Conservation (phyloP, 2,329 filamentous ascomycete genomes). For the Penicillium thymicola region DNA sequence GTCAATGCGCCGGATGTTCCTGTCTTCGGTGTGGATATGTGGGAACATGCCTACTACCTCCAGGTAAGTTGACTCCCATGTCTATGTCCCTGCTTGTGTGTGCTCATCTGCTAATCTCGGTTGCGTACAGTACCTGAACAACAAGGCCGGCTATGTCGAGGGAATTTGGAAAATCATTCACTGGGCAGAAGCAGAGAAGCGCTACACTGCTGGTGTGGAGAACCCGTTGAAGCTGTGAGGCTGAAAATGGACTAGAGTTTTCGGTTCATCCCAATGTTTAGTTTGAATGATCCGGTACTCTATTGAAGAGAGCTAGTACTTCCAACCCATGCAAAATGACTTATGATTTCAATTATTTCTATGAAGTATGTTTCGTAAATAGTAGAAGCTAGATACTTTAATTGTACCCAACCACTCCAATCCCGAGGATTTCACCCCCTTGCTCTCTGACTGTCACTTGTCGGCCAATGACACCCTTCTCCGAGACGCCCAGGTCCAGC, state of each 20-base stretch:
- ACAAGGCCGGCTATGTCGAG: conserved; percentile 87
- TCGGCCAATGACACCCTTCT: conserved; percentile 34
- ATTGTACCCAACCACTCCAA: conserved; percentile 36
- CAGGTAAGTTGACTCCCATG: conserved; percentile 51
- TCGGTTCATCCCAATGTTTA: no score
- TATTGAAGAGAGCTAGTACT: not conserved
- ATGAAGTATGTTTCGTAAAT: not conserved
- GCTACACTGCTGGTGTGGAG: conserved; percentile 46
- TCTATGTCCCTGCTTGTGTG: not conserved
- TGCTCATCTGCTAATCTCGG: not conserved
- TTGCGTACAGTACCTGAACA: conserved; percentile 71
- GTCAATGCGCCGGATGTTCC: conserved; percentile 73
- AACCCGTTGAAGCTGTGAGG: conserved; percentile 28
- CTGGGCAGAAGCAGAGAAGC: conserved; percentile 80
- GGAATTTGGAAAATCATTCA: conserved; percentile 91
- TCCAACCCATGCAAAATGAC: not conserved
- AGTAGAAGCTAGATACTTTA: conserved; percentile 4
- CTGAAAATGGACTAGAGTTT: not conserved
- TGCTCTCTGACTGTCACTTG: conserved; percentile 29
- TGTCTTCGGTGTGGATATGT: conserved; percentile 81
- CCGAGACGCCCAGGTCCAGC: conserved; percentile 35
- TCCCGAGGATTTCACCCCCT: conserved; percentile 24
- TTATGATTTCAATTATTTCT: not conserved
- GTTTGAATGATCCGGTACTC: not conserved
- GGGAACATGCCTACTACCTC: conserved; percentile 90